Percentiles rank a stretch among this genome's conserved stretches.
These are phyloP conservation scores for Ophiostoma montium DNA, from an alignment of 2,329 filamentous ascomycete genomes.

Conservation along the genomic window DNA sequence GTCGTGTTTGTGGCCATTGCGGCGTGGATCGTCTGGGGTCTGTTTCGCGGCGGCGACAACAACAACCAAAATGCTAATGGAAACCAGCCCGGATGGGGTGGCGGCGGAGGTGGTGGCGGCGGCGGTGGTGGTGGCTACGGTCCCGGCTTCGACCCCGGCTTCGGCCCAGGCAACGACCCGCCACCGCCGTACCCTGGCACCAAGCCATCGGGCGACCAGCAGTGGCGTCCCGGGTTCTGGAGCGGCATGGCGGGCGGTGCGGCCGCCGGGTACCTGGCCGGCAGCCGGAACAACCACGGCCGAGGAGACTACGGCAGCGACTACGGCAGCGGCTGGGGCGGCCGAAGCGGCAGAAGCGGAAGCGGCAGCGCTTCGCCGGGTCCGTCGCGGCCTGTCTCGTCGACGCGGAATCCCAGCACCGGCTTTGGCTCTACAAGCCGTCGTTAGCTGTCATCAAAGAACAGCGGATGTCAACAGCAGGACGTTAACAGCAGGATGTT, in stretches of 20 bases:
- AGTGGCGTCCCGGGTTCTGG: constrained; percentile 66
- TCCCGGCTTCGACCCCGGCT: constrained; percentile 23
- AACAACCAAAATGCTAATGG: background rate
- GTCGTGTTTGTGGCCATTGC: constrained; percentile 46
- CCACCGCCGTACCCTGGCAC: constrained; percentile 39
- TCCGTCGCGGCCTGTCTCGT: constrained; percentile 24
- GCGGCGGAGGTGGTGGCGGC: constrained; percentile 24
- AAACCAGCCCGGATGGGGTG: constrained; percentile 7
- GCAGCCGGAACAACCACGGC: constrained; percentile 26
- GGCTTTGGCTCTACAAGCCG: constrained; percentile 40
- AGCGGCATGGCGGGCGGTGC: constrained; percentile 52
- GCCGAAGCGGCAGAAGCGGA: constrained; percentile 12
- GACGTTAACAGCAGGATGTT: too few species aligned
- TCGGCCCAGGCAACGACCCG: constrained; percentile 27
- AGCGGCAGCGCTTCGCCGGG: constrained; percentile 19
- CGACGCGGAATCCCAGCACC: constrained; percentile 49
- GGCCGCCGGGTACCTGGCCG: constrained; percentile 53
- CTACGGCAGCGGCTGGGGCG: constrained; percentile 7
- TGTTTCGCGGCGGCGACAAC: constrained; percentile 20
- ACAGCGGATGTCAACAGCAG: too few species aligned
- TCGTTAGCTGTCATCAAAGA: too few species aligned
- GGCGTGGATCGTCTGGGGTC: constrained; percentile 48
- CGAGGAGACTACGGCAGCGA: constrained; percentile 16
- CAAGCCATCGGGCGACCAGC: constrained; percentile 22
- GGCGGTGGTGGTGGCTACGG: constrained; percentile 27